phyloP scores from a whole-genome alignment of 768 basidiomycete species.

The Daedaleopsis sinensis region DNA sequence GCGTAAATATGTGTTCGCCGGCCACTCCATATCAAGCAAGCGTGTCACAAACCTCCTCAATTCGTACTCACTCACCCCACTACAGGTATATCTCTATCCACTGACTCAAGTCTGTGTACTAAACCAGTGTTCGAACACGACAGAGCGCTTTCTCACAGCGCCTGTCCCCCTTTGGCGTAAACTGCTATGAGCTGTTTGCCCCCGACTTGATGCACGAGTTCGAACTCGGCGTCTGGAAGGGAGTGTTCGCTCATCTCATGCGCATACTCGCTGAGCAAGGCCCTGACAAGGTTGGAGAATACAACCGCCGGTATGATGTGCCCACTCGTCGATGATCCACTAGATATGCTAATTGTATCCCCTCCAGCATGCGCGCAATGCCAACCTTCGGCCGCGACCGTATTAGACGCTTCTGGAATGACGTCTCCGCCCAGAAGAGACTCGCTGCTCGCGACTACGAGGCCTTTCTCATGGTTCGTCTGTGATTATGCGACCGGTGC shows the following conservation, averaged over 20 bases:
- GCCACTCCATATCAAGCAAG: background rate
- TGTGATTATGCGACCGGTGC: too few relatives aligned
- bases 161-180: constrained; percentile 19
- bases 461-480: constrained; percentile 32
- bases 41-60: background rate
- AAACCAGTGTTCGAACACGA: background rate
- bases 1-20: background rate
- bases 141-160: constrained; percentile 36
- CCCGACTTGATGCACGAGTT: constrained; percentile 39
- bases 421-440: constrained; percentile 29
- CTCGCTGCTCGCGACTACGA: constrained; percentile 34
- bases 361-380: constrained; percentile 10
- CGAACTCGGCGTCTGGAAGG: constrained; percentile 40
- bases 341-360: background rate
- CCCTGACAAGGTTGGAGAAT: background rate
- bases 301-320: background rate
- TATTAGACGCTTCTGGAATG: constrained; percentile 27
- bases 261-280: background rate
- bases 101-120: background rate
- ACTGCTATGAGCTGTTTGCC: constrained; percentile 32
- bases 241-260: background rate
- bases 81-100: background rate
- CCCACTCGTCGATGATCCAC: background rate
- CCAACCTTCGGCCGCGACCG: constrained; percentile 28
- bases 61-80: background rate